Evolutionary conservation across 2,329 filamentous ascomycete species (phyloP).

Genomic region (Dryadomyces quercivorus): DNA sequence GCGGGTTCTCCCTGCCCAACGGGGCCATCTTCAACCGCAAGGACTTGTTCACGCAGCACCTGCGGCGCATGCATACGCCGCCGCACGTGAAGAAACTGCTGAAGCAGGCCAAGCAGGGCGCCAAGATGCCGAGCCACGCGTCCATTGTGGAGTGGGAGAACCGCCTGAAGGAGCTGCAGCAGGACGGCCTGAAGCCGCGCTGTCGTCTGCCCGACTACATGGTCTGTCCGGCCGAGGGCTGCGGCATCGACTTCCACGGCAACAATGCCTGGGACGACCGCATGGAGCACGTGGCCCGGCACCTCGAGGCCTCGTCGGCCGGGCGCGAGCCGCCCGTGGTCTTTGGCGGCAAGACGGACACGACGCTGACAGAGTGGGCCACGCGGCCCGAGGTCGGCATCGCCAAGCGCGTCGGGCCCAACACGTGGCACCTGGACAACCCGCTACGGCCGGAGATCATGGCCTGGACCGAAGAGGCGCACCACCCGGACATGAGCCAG

Average conservation of each 20-base stretch:
- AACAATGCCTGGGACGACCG: constrained; percentile 60
- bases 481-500: neutral
- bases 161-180: constrained; percentile 42
- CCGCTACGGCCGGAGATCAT: constrained; percentile 13
- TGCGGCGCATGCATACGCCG: constrained; percentile 70
- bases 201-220: constrained; percentile 50
- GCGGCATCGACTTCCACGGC: constrained; percentile 47
- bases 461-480: constrained; percentile 7
- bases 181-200: constrained; percentile 45
- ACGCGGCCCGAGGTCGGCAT: constrained; percentile 24
- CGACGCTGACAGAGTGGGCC: constrained; percentile 28
- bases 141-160: constrained; percentile 31
- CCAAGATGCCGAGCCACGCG: constrained; percentile 17
- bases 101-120: constrained; percentile 21
- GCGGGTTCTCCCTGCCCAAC: constrained; percentile 28
- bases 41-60: constrained; percentile 81
- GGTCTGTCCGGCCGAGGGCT: constrained; percentile 50
- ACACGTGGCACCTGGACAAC: constrained; percentile 13
- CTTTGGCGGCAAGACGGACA: constrained; percentile 28
- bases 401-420: constrained; percentile 15
- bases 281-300: constrained; percentile 78
- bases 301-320: constrained; percentile 49
- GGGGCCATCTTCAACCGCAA: constrained; percentile 74
- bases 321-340: constrained; percentile 19
- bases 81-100: constrained; percentile 24